Conservation (phyloP, 305 asterid genomes). For the Plantago lanceolata region DNA sequence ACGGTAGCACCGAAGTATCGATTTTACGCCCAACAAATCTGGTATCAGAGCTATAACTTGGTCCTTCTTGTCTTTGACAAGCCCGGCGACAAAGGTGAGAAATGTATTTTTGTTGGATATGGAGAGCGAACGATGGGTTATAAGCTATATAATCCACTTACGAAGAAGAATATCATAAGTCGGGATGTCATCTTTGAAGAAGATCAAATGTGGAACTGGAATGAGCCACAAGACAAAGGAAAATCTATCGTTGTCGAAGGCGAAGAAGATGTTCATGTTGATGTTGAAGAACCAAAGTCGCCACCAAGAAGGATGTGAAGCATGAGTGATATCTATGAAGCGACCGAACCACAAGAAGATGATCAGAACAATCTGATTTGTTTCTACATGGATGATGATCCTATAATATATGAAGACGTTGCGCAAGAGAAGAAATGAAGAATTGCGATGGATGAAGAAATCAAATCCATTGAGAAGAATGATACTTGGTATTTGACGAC, state of each 20-base stretch:
- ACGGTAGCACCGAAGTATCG: too few species aligned
- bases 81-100: too few species aligned
- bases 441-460: constrained; percentile 2
- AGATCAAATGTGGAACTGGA: not conserved
- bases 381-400: constrained; percentile 4
- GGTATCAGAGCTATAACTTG: too few species aligned
- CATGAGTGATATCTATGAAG: not conserved
- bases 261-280: not conserved
- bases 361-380: too few species aligned
- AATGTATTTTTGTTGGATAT: too few species aligned
- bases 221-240: not conserved
- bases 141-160: not conserved
- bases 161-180: not conserved
- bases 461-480: constrained; percentile 6
- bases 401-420: not conserved
- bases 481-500: not conserved
- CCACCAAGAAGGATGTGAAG: not conserved
- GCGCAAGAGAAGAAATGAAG: not conserved
- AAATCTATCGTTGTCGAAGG: not conserved
- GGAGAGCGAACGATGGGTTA: not conserved
- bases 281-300: not conserved
- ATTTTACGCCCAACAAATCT: too few species aligned
- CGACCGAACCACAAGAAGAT: not conserved
- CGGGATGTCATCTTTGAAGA: constrained; percentile 1
- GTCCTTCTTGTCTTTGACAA: too few species aligned